Percentiles rank a stretch among this genome's conserved stretches.
These are phyloP conservation scores for Cyanodermella asteris DNA, from an alignment of 2,329 filamentous ascomycete species.

Conservation along the genomic window DNA sequence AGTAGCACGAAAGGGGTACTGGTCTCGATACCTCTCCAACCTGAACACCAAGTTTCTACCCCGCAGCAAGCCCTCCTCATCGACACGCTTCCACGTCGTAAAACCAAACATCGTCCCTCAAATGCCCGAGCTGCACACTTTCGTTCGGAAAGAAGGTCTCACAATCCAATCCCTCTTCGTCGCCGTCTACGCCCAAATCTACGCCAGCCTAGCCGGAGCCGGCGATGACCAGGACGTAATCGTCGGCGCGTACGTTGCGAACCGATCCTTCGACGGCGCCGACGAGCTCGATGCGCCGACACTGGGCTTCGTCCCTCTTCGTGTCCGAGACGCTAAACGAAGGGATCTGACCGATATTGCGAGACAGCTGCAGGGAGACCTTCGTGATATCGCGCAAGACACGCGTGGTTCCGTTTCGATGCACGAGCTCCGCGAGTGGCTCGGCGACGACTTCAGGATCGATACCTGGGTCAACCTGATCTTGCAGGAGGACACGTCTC, in stretches of 20 bases:
- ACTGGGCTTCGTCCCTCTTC: conserved; percentile 13
- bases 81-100: conserved; percentile 2
- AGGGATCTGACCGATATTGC: conserved; percentile 6
- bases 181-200: conserved; percentile 12
- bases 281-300: conserved; percentile 13
- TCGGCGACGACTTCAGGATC: conserved; percentile 9
- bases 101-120: conserved; percentile 10
- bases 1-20: conserved; percentile 10
- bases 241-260: conserved; percentile 8
- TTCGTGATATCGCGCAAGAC: conserved; percentile 11
- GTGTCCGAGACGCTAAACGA: conserved; percentile 5
- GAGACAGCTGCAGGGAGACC: conserved; percentile 8
- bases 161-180: conserved; percentile 8
- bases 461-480: conserved; percentile 15
- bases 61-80: not conserved
- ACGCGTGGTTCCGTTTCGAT: conserved; percentile 13
- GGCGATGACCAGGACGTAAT: conserved; percentile 10
- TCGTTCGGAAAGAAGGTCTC: too few relatives aligned
- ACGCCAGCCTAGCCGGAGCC: conserved; percentile 12
- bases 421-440: conserved; percentile 10
- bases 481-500: conserved; percentile 13
- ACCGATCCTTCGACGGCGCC: conserved; percentile 10
- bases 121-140: conserved; percentile 9
- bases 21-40: conserved; percentile 8
- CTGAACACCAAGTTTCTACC: conserved; percentile 9